Percentiles rank a stretch among this genome's conserved stretches.
phyloP scores from a whole-genome alignment of 495 filamentous ascomycete genomes.

The Neurospora tetrasperma region DNA sequence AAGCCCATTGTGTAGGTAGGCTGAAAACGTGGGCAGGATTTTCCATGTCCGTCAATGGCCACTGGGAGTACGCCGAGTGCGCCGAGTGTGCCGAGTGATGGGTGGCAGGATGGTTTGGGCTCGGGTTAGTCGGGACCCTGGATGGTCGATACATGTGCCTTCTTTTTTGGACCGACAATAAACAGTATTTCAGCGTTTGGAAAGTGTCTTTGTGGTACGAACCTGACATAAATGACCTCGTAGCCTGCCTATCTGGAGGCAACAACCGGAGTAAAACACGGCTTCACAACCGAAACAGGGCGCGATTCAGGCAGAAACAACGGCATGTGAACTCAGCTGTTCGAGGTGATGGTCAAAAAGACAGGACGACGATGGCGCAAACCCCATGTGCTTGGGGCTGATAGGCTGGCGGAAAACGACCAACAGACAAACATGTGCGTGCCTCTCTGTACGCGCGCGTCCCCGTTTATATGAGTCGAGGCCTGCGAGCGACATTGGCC shows the following conservation, averaged over 20 bases:
- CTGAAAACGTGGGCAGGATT: background rate
- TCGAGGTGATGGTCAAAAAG: background rate
- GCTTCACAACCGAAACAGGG: background rate
- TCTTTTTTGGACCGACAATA: background rate
- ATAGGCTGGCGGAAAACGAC: background rate
- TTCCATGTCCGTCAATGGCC: background rate
- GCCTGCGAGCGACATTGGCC: background rate
- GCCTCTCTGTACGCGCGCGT: background rate
- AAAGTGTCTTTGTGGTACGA: background rate
- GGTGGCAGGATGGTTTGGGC: background rate
- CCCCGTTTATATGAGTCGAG: background rate
- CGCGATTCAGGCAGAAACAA: background rate
- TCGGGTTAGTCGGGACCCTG: background rate
- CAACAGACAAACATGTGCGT: background rate
- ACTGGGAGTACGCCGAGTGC: background rate
- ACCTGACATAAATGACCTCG: background rate
- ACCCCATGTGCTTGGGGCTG: background rate
- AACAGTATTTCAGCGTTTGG: background rate
- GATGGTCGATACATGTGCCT: background rate
- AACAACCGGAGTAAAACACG: background rate
- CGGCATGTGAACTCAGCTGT: background rate
- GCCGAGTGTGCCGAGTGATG: background rate
- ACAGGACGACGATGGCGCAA: background rate
- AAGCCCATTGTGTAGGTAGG: background rate
- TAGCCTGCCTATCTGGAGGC: background rate